These are phyloP conservation scores for Geosmithia putterillii DNA, from an alignment of 2,329 filamentous ascomycete genomes.

Conservation along the genomic window DNA sequence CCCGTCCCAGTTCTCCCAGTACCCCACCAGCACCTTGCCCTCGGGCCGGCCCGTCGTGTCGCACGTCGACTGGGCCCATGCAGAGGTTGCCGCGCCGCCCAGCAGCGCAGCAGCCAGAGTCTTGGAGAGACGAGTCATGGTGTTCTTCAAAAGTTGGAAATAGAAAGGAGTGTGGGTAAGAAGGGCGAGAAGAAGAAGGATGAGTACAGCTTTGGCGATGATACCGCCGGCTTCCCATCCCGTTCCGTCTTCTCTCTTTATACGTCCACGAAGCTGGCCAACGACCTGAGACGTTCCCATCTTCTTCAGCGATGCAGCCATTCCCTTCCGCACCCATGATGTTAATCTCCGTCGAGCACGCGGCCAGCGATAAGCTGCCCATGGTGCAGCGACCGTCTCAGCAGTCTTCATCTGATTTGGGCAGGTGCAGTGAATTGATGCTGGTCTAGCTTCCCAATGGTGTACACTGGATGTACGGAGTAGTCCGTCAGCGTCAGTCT, in stretches of 20 bases:
- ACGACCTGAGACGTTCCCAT: no score
- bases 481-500: no score
- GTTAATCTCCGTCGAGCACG: no score
- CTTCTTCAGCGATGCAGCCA: no score
- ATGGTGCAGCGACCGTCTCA: no score
- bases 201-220: background rate
- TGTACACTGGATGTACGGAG: no score
- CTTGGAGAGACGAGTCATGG: background rate
- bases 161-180: background rate
- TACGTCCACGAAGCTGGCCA: no score
- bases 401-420: background rate
- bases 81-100: background rate
- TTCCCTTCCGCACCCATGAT: no score
- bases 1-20: conserved; percentile 24
- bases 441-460: background rate
- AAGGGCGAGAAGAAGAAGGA: background rate
- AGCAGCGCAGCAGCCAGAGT: background rate
- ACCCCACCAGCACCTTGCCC: conserved; percentile 20
- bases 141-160: background rate
- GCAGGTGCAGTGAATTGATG: background rate
- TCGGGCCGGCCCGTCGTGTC: conserved; percentile 16
- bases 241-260: background rate
- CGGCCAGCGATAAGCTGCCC: background rate
- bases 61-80: conserved; percentile 8
- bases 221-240: background rate